phyloP scores from a whole-genome alignment of 164 flowering plant genomes.

The Akebia trifoliata region DNA sequence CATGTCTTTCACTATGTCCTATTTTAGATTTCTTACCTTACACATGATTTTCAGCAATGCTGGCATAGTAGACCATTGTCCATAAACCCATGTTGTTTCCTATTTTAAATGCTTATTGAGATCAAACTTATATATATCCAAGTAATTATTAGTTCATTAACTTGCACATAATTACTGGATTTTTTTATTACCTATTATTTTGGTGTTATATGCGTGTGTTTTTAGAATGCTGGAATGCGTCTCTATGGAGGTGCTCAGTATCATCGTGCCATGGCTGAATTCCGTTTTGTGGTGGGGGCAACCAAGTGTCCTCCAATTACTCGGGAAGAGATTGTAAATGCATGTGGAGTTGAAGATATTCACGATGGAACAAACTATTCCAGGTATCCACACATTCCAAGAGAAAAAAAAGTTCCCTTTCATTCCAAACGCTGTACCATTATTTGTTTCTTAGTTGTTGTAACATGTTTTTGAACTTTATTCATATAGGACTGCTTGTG shows the following conservation, averaged over 20 bases:
- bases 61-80: neutral
- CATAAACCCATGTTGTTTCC: neutral
- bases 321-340: conserved; percentile 97
- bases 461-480: neutral
- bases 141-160: too few species aligned
- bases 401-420: too few species aligned
- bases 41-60: neutral
- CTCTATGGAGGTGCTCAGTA: conserved; percentile 99
- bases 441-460: too few species aligned
- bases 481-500: conserved; percentile 79
- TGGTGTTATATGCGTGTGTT: too few species aligned
- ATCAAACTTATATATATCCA: neutral
- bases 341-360: conserved; percentile 98
- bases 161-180: too few species aligned
- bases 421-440: too few species aligned
- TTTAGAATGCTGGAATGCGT: conserved; percentile 98
- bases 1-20: conserved; percentile 1
- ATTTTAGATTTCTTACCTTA: neutral
- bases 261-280: conserved; percentile 99
- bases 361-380: conserved; percentile 98
- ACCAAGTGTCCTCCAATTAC: conserved; percentile 91
- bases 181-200: too few species aligned
- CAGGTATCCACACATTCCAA: conserved; percentile 44
- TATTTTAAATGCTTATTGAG: neutral
- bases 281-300: conserved; percentile 95